Conservation (phyloP, 768 basidiomycete species). For the Mycena venus region DNA sequence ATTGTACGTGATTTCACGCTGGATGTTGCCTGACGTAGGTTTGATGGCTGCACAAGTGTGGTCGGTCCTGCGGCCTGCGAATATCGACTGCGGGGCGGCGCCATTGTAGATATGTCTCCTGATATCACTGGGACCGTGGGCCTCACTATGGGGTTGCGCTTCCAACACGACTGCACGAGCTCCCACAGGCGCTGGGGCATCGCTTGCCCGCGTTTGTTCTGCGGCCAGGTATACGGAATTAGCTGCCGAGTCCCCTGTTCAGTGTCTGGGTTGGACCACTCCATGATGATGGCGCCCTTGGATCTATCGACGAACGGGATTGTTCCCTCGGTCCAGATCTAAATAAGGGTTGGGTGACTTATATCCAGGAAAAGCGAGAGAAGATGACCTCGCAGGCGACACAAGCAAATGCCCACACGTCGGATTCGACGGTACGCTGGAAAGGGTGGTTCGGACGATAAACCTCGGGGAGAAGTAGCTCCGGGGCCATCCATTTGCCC, state of each 20-base stretch:
- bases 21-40: too few species aligned
- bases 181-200: not conserved
- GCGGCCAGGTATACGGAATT: not conserved
- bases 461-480: not conserved
- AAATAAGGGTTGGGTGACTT: too few species aligned
- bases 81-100: too few species aligned
- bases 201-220: not conserved
- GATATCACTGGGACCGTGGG: not conserved
- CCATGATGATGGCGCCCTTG: not conserved
- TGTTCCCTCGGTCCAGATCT: not conserved
- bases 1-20: too few species aligned
- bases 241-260: not conserved
- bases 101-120: not conserved
- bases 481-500: slow-evolving; percentile 4
- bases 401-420: not conserved
- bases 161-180: not conserved
- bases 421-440: not conserved
- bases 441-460: not conserved
- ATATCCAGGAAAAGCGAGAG: too few species aligned
- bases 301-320: not conserved
- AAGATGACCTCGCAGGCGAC: not conserved
- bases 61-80: too few species aligned
- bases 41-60: too few species aligned
- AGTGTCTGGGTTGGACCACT: not conserved
- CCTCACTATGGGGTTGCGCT: too few species aligned